Evolutionary conservation across 202 grass and related monocot species (phyloP).

Genomic region (Miscanthus sacchariflorus): DNA sequence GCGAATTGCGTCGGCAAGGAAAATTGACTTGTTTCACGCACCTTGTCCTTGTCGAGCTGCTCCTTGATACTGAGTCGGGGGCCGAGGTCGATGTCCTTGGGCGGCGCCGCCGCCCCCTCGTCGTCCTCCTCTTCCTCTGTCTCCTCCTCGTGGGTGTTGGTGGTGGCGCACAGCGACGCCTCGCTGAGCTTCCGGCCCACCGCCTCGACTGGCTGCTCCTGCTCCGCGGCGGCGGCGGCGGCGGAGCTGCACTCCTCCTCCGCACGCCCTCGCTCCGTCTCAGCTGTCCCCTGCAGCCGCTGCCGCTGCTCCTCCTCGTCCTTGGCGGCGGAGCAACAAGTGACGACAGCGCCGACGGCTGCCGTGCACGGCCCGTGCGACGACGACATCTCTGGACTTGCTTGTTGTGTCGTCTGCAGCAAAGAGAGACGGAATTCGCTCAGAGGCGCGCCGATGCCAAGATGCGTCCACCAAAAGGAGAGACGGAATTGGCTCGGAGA

Average conservation of each 20-base stretch:
- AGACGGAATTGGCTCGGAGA: background rate
- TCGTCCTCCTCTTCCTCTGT: slow-evolving; percentile 47
- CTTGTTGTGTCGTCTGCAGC: background rate
- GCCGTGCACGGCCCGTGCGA: background rate
- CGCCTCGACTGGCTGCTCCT: slow-evolving; percentile 1
- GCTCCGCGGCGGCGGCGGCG: slow-evolving; percentile 19
- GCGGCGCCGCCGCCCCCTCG: slow-evolving; percentile 37
- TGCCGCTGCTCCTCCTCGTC: slow-evolving; percentile 7
- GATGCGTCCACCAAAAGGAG: background rate
- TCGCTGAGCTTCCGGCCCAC: background rate
- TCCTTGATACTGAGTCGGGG: slow-evolving; percentile 78
- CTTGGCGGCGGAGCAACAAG: slow-evolving; percentile 29
- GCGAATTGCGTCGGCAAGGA: background rate
- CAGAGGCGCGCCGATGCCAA: background rate
- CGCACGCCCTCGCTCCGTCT: background rate
- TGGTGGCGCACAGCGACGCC: slow-evolving; percentile 14
- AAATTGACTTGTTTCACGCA: background rate
- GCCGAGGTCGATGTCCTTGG: slow-evolving; percentile 57
- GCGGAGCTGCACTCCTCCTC: slow-evolving; percentile 40
- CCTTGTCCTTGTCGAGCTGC: slow-evolving; percentile 85
- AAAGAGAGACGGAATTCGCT: background rate
- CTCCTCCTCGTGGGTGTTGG: background rate
- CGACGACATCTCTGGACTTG: background rate
- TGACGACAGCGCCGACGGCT: slow-evolving; percentile 45
- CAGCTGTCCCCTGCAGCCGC: background rate